Conservation (phyloP, 164 flowering plant genomes). For the Chimonanthus praecox region DNA sequence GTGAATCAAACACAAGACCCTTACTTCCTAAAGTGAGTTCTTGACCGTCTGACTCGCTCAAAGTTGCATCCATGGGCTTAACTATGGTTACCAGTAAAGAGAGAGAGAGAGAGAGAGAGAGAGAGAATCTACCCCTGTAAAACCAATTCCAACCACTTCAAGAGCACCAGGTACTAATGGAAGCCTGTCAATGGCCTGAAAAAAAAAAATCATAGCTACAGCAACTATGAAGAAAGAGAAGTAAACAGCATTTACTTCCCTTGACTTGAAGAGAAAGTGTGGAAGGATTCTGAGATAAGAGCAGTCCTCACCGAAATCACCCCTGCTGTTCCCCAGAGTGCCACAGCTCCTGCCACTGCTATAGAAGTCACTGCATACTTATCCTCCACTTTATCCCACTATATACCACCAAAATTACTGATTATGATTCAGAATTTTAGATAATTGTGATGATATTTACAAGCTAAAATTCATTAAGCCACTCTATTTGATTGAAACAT, state of each 20-base stretch:
- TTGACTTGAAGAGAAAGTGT: background rate
- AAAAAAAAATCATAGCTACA: background rate
- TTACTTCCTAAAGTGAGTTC: too few relatives aligned
- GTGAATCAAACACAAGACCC: too few relatives aligned
- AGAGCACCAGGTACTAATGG: constrained; percentile 79
- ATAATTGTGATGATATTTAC: too few relatives aligned
- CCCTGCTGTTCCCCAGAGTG: constrained; percentile 59
- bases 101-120: background rate
- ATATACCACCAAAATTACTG: background rate
- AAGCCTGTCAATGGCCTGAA: constrained; percentile 90
- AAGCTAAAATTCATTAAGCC: too few relatives aligned
- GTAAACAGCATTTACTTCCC: background rate
- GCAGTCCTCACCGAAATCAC: constrained; percentile 53
- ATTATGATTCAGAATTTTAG: too few relatives aligned
- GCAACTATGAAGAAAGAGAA: background rate
- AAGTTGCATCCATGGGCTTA: too few relatives aligned
- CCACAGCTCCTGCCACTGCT: constrained; percentile 55
- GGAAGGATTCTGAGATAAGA: background rate
- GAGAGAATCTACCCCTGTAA: constrained; percentile 53
- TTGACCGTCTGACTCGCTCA: too few relatives aligned
- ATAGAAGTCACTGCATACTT: constrained; percentile 81
- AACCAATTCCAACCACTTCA: constrained; percentile 89
- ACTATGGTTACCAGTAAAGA: too few relatives aligned
- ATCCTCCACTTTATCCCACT: constrained; percentile 96
- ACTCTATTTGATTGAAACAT: too few relatives aligned